Percentiles rank a stretch among this genome's conserved stretches.
Conservation (phyloP, 495 filamentous ascomycete genomes). For the Penicillium waksmanii region DNA sequence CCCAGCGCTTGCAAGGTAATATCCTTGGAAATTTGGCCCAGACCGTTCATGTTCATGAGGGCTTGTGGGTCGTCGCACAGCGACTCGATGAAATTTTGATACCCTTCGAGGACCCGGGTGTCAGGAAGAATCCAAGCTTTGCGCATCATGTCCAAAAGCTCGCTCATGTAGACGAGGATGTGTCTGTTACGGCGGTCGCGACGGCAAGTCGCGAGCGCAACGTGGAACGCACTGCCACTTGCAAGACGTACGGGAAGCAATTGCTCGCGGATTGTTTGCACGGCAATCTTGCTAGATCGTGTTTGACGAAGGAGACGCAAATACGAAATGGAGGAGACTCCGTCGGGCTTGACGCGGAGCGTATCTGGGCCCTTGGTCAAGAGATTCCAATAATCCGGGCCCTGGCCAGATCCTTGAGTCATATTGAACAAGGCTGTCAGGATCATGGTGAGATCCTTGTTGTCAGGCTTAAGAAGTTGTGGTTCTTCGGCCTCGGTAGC, state of each 20-base stretch:
- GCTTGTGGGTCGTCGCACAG: conserved; percentile 33
- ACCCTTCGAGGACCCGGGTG: conserved; percentile 35
- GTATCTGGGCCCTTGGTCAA: conserved; percentile 53
- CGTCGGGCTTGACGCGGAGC: conserved; percentile 67
- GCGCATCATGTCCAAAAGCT: conserved; percentile 61
- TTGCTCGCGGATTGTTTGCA: conserved; percentile 56
- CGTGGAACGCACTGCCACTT: conserved; percentile 62
- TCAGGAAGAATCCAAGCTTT: conserved; percentile 38
- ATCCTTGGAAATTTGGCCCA: conserved; percentile 12
- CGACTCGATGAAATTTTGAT: conserved; percentile 29
- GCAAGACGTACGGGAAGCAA: conserved; percentile 40
- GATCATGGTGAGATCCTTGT: conserved; percentile 70
- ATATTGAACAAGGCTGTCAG: conserved; percentile 58
- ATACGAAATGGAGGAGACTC: conserved; percentile 64
- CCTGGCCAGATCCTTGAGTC: conserved; percentile 37
- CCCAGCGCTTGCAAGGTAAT: conserved; percentile 27
- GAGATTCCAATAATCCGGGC: conserved; percentile 71
- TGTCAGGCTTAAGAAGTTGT: conserved; percentile 53
- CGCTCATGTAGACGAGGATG: conserved; percentile 58
- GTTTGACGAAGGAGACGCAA: conserved; percentile 68
- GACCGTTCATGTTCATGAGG: conserved; percentile 36
- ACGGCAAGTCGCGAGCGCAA: conserved; percentile 69
- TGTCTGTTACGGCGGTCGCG: conserved; percentile 72
- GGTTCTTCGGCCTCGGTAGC: conserved; percentile 14
- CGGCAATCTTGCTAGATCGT: conserved; percentile 59